These are phyloP conservation scores for Barnettozyma populi DNA, from an alignment of 805 yeast species.

Conservation along the genomic window DNA sequence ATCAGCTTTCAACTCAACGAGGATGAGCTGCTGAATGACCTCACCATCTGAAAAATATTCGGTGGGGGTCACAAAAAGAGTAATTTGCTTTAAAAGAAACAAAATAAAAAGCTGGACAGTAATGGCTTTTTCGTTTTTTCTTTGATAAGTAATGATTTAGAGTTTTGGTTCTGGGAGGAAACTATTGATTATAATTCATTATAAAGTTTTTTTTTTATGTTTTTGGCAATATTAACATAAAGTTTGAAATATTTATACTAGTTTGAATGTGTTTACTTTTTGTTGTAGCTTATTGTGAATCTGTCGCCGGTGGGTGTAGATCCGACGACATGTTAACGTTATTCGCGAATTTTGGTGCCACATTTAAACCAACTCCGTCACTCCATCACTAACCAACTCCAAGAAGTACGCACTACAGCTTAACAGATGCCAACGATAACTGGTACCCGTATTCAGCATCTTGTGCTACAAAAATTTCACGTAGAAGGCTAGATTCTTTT, in stretches of 20 bases:
- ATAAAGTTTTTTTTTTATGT: slow-evolving; percentile 18
- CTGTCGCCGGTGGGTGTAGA: no score
- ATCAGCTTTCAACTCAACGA: slow-evolving; percentile 48
- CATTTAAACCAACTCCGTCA: no score
- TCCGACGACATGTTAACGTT: background rate
- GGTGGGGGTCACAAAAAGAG: slow-evolving; percentile 1
- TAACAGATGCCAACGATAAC: no score
- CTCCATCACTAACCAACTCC: no score
- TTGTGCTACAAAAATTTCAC: no score
- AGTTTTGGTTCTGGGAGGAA: slow-evolving; percentile 13
- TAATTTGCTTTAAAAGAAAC: slow-evolving; percentile 11
- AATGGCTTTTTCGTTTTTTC: slow-evolving; percentile 16
- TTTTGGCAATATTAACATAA: slow-evolving; percentile 7
- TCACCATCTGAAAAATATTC: slow-evolving; percentile 5
- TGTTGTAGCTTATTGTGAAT: background rate
- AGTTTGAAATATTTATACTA: slow-evolving; percentile 1
- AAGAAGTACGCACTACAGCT: no score
- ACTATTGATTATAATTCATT: slow-evolving; percentile 13
- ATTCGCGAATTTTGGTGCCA: no score
- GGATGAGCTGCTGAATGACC: slow-evolving; percentile 16
- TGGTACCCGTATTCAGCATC: no score
- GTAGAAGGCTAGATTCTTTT: no score
- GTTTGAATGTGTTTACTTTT: background rate
- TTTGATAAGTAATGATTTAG: slow-evolving; percentile 16
- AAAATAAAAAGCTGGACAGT: slow-evolving; percentile 11